Percentiles rank a stretch among this genome's conserved stretches.
phyloP scores from a whole-genome alignment of 495 filamentous ascomycete species.

The Podospora australis region DNA sequence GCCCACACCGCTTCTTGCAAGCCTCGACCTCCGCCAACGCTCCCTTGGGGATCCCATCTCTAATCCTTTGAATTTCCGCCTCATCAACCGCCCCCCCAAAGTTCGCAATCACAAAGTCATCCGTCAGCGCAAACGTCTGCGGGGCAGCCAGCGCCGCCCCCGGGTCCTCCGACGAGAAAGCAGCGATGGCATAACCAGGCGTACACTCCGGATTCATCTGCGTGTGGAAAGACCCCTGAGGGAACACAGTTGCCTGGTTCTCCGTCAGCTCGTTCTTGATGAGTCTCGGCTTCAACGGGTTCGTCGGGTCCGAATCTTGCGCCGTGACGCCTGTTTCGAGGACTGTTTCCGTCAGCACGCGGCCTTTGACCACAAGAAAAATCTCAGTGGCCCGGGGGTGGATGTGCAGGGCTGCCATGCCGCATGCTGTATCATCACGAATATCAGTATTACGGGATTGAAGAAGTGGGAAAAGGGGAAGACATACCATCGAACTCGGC shows the following conservation, averaged over 20 bases:
- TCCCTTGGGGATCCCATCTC: conserved; percentile 24
- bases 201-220: conserved; percentile 43
- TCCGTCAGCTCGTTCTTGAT: conserved; percentile 16
- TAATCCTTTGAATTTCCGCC: conserved; percentile 30
- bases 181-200: conserved; percentile 34
- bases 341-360: conserved; percentile 32
- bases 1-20: not conserved
- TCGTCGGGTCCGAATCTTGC: conserved; percentile 14
- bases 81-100: conserved; percentile 26
- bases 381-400: conserved; percentile 45
- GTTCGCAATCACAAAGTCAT: conserved; percentile 29
- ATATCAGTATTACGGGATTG: conserved; percentile 23
- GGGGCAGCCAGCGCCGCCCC: conserved; percentile 27
- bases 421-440: conserved; percentile 24
- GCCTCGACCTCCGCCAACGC: conserved; percentile 16
- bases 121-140: conserved; percentile 28
- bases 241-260: conserved; percentile 38
- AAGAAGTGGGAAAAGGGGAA: too few species aligned
- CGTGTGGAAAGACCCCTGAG: conserved; percentile 39
- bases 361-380: conserved; percentile 31
- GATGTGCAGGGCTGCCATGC: conserved; percentile 44
- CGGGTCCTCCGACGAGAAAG: conserved; percentile 38
- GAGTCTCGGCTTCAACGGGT: conserved; percentile 12
- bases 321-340: conserved; percentile 35
- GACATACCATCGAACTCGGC: not conserved